Percentiles rank a stretch among this genome's conserved stretches.
Conservation (phyloP, 2,329 filamentous ascomycete genomes). For the Paradendryphiella salina region DNA sequence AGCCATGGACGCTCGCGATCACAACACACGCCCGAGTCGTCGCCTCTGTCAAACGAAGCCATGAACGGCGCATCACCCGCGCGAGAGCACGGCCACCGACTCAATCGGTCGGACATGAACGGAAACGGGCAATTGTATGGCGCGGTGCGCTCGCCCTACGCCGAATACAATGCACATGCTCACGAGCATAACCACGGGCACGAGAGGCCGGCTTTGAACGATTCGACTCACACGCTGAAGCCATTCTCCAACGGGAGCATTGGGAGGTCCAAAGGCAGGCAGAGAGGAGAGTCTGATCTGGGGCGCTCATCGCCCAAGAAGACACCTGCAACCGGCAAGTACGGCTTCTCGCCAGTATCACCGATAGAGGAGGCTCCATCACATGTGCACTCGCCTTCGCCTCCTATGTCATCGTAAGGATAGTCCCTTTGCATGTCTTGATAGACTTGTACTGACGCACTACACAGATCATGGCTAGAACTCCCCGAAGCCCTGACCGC, state of each 20-base stretch:
- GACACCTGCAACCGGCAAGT: slow-evolving; percentile 23
- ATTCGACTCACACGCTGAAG: slow-evolving; percentile 37
- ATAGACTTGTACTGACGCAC: slow-evolving; percentile 3
- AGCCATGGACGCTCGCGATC: slow-evolving; percentile 48
- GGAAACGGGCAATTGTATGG: slow-evolving; percentile 42
- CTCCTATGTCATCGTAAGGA: slow-evolving; percentile 28
- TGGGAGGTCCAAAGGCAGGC: slow-evolving; percentile 40
- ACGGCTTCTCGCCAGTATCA: slow-evolving; percentile 43
- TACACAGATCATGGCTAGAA: slow-evolving; percentile 38
- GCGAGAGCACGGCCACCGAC: slow-evolving; percentile 34
- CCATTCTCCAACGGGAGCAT: slow-evolving; percentile 28
- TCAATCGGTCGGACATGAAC: slow-evolving; percentile 41
- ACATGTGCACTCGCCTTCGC: slow-evolving; percentile 11
- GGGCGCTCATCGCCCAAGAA: slow-evolving; percentile 43
- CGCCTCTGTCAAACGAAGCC: slow-evolving; percentile 25
- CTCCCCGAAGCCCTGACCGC: slow-evolving; percentile 56
- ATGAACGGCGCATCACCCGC: slow-evolving; percentile 29
- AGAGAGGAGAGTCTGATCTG: slow-evolving; percentile 53
- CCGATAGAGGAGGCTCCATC: slow-evolving; percentile 40
- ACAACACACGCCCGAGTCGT: slow-evolving; percentile 37
- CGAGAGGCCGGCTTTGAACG: slow-evolving; percentile 31
- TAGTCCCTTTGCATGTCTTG: neutral
- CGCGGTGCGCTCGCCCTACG: slow-evolving; percentile 36
- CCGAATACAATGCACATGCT: slow-evolving; percentile 31
- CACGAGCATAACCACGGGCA: slow-evolving; percentile 30